Conservation (phyloP, 257 asterid species). For the Linaria vulgaris region DNA sequence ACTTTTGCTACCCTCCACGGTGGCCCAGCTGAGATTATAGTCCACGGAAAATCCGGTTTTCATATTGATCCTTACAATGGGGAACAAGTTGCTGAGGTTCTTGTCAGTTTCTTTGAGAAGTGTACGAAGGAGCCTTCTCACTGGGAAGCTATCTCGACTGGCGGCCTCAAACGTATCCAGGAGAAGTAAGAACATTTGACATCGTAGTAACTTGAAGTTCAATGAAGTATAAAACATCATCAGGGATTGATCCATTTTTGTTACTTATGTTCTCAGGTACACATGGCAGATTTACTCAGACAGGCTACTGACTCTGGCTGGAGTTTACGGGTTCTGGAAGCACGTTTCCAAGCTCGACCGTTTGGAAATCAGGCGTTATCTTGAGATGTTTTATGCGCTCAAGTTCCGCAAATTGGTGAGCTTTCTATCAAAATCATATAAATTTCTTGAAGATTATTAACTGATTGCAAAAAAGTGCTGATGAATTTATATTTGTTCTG, state of each 20-base stretch:
- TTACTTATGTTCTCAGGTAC: slow-evolving; percentile 43
- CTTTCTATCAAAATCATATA: background rate
- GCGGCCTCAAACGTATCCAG: slow-evolving; percentile 73
- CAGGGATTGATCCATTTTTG: background rate
- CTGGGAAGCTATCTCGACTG: slow-evolving; percentile 70
- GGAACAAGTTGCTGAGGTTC: slow-evolving; percentile 68
- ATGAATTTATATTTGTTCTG: background rate
- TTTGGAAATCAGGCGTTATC: slow-evolving; percentile 76
- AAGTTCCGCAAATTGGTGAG: slow-evolving; percentile 80
- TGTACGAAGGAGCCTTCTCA: slow-evolving; percentile 62
- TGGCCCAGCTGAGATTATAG: slow-evolving; percentile 93
- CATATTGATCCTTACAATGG: slow-evolving; percentile 92
- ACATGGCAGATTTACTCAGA: slow-evolving; percentile 94
- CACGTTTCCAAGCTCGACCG: slow-evolving; percentile 84
- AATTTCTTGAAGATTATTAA: background rate
- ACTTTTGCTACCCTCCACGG: slow-evolving; percentile 87
- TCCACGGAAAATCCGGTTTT: slow-evolving; percentile 91
- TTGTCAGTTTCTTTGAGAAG: slow-evolving; percentile 68
- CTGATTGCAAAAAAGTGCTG: background rate
- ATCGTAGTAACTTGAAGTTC: background rate
- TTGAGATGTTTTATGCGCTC: slow-evolving; percentile 89
- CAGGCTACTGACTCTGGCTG: slow-evolving; percentile 79
- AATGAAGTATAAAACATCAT: background rate
- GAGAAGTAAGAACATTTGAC: slow-evolving; percentile 61
- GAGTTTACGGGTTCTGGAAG: slow-evolving; percentile 94